Base-by-base conservation (phyloP, 345 rosid genomes). In the Eutrema yunnanense region DNA sequence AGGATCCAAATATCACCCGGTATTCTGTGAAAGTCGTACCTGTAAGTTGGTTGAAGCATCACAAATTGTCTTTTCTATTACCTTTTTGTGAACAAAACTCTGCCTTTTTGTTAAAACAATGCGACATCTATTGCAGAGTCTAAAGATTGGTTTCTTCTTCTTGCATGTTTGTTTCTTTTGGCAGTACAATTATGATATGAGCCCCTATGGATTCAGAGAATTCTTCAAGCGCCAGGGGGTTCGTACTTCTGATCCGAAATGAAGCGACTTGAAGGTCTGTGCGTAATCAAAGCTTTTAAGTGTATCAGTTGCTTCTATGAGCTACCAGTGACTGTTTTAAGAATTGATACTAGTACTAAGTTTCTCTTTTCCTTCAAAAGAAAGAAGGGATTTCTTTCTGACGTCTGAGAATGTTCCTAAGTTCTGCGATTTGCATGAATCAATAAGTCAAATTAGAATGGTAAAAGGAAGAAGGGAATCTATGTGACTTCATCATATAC, bases 171-270 rank as follows among this genome's bases (percentile, higher is more conserved):
- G 55, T 56, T 38, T 48, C 8, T 14, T 62, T 47, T 62, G 73
- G 27, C 88, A 92, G 99, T 92, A 88, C 90, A 88, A 85, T 66
- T 88, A 87, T 52, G 96, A 90, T 72, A 73, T 69, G 73, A 95
- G 96, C 71, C 83, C 87, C 0, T 95, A 95, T 41, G 99, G 97
- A 62, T 95, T 92, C 74, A 86, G 94, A 88, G 99, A 95, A 58
- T 92, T 79, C 81, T 92, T 92, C 90, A 95, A 88, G 85, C 94
- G 86, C 68, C 80, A 88, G 30, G 84, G 86, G 6, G 76, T 92
- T 69, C 80, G 57, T 36, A 40, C 83, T 40, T 82, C 84, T 0
- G 81, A 82, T 34, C 69, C 79, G 8, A 74, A 82, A 57, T 79
- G 75, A 80, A 56, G 74, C 44, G 46, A 54, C 38, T 37, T 53